Base-by-base conservation (phyloP, 2,329 filamentous ascomycete species). In the Dactylonectria macrodidyma region DNA sequence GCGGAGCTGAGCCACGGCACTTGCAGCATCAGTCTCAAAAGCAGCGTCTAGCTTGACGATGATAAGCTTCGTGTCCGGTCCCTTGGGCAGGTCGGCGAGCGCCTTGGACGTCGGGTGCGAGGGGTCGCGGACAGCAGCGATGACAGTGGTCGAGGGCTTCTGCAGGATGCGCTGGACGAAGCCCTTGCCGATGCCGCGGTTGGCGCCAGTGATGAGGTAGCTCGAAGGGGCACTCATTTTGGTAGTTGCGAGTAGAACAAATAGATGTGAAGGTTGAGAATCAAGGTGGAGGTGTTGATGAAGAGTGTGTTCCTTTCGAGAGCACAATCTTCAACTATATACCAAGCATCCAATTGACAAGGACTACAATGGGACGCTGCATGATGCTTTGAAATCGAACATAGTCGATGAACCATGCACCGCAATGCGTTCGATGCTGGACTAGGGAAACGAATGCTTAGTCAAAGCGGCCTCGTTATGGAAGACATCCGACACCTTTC, bases 71-170 rank as follows among this genome's bases (percentile, higher is more conserved):
- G 54, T 33, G 19, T 46, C 55, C 5, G 22, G 26, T 5, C n/a
- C 65, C 59, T 55, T 59, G 12, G 55, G 59, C 2, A 67, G 38
- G 5, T 19, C 19, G 1, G 9, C 10, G 3, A 62, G 59, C 11
- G 6, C 24, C 22, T 57, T 33, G 3, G 59, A 58, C 10, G 58
- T 33, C 36, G 30, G n/a, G 10, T 66, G 51, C 6, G 19, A 26
- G 5, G 59, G 52, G 47, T 66, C 38, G 14, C 64, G 64, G 12
- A 62, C 46, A 12, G 59, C 59, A 4, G 12, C 59, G 16, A 66
- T 33, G 14, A 66, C 59, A 6, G 48, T 55, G 30, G 52, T 57
- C 72, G 88, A 88, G 70, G 87, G 83, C 22, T 87, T 86, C 38
- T 84, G 79, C 1, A 86, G 77, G 54, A 84, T 78, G 0, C 69